Evolutionary conservation across 2,329 filamentous ascomycete genomes (phyloP).

Genomic region (Fusarium continuum): DNA sequence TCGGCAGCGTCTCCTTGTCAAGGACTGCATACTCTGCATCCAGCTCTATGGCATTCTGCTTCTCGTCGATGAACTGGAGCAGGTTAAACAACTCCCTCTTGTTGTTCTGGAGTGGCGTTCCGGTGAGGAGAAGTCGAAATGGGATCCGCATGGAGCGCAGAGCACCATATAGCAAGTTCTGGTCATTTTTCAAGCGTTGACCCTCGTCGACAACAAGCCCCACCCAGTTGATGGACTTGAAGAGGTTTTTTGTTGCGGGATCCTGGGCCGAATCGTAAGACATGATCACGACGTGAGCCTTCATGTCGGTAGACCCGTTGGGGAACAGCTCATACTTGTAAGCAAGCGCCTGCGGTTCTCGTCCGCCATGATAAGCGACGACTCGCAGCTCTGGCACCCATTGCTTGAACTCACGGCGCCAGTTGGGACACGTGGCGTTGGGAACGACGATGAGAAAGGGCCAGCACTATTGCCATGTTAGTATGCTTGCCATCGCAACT

Average conservation of each 20-base stretch:
- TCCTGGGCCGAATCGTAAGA: slow-evolving; percentile 92
- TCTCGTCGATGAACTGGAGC: slow-evolving; percentile 89
- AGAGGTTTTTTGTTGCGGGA: slow-evolving; percentile 69
- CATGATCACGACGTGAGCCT: slow-evolving; percentile 91
- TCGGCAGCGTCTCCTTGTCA: slow-evolving; percentile 80
- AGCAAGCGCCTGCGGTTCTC: slow-evolving; percentile 76
- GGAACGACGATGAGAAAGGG: slow-evolving; percentile 94
- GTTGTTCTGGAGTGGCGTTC: slow-evolving; percentile 95
- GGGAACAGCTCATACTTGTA: slow-evolving; percentile 89
- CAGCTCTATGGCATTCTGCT: slow-evolving; percentile 72
- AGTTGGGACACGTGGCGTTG: slow-evolving; percentile 96
- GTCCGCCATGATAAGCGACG: slow-evolving; percentile 90
- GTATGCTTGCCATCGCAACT: neutral
- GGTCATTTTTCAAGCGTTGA: slow-evolving; percentile 93
- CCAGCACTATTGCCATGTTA: slow-evolving; percentile 66
- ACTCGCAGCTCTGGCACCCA: slow-evolving; percentile 89
- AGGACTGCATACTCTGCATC: slow-evolving; percentile 82
- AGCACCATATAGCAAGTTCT: slow-evolving; percentile 80
- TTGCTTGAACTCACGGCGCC: slow-evolving; percentile 93
- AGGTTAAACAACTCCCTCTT: slow-evolving; percentile 94
- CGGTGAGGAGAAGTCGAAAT: slow-evolving; percentile 87
- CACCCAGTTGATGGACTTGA: slow-evolving; percentile 80
- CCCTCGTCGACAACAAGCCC: slow-evolving; percentile 94
- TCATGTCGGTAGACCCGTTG: slow-evolving; percentile 69
- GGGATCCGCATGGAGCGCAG: slow-evolving; percentile 78